phyloP scores from a whole-genome alignment of 768 basidiomycete genomes.

The Kwoniella bestiolae region DNA sequence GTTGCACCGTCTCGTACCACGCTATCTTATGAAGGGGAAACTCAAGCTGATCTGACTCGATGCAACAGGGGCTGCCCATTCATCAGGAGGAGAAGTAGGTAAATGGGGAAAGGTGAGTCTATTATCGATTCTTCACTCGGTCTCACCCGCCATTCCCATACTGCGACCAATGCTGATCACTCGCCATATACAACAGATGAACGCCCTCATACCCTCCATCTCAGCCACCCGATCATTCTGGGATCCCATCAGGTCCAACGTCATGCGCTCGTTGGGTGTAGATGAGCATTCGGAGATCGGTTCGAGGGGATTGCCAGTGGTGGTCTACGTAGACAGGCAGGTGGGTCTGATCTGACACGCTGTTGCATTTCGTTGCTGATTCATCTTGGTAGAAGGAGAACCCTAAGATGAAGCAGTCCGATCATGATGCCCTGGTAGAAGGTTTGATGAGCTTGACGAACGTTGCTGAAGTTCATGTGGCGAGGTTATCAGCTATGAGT shows the following conservation, averaged over 20 bases:
- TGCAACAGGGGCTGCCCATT: conserved; percentile 42
- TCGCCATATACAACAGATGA: conserved; percentile 28
- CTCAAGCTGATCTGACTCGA: background rate
- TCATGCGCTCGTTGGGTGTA: conserved; percentile 39
- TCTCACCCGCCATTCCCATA: too few species aligned
- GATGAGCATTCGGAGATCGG: conserved; percentile 31
- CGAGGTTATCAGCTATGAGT: conserved; percentile 42
- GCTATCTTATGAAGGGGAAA: too few species aligned
- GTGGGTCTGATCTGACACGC: conserved; percentile 20
- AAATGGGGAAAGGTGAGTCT: conserved; percentile 50
- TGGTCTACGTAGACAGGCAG: conserved; percentile 53
- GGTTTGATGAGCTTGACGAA: conserved; percentile 45
- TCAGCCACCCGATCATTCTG: conserved; percentile 29
- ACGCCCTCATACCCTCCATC: conserved; percentile 32
- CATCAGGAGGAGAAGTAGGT: conserved; percentile 39
- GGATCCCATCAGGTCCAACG: conserved; percentile 33
- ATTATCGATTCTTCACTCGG: background rate
- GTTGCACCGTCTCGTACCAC: conserved; percentile 6
- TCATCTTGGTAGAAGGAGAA: conserved; percentile 31
- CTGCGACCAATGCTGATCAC: too few species aligned
- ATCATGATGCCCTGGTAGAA: conserved; percentile 44
- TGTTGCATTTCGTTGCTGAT: background rate
- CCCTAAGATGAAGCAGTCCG: conserved; percentile 31
- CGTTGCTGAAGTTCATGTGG: conserved; percentile 53
- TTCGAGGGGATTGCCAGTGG: conserved; percentile 41